Percentiles rank a stretch among this genome's conserved stretches.
Evolutionary conservation across 164 flowering plant species (phyloP).

Genomic region (Amborella trichopoda): DNA sequence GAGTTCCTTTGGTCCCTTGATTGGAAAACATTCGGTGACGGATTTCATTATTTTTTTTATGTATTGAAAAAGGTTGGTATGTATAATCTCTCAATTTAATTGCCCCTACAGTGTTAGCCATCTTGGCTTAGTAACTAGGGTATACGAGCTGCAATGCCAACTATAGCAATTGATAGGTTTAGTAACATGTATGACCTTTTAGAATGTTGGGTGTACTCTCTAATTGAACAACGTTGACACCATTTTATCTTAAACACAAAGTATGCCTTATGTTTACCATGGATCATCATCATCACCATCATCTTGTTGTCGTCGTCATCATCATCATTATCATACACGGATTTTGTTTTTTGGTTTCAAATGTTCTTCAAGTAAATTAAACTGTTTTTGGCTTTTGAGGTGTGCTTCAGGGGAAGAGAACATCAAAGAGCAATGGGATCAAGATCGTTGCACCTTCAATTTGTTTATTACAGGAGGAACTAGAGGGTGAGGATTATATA

Average conservation of each 20-base stretch:
- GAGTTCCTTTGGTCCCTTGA: constrained; percentile 79
- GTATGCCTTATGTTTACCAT: background rate
- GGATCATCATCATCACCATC: too few species aligned
- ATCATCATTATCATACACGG: background rate
- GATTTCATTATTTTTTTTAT: constrained; percentile 85
- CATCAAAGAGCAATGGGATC: constrained; percentile 7
- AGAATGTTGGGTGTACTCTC: too few species aligned
- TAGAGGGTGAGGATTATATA: constrained; percentile 68
- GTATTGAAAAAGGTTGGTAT: constrained; percentile 53
- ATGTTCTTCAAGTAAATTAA: background rate
- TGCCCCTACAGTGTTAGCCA: background rate
- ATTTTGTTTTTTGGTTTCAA: background rate
- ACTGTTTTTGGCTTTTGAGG: background rate
- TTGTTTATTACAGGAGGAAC: constrained; percentile 53
- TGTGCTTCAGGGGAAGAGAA: constrained; percentile 42
- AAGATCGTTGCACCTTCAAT: constrained; percentile 24
- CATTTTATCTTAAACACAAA: background rate
- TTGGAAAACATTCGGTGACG: constrained; percentile 82
- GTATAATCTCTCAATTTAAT: background rate
- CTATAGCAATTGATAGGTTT: too few species aligned
- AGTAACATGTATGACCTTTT: too few species aligned
- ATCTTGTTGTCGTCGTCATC: background rate
- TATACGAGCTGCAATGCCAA: background rate
- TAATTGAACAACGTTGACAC: background rate
- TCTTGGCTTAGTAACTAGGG: background rate